Evolutionary conservation across 805 yeast species (phyloP), one percentile per base, ranked within the genome.

Genomic region (Ogataea thermomethanolica): DNA sequence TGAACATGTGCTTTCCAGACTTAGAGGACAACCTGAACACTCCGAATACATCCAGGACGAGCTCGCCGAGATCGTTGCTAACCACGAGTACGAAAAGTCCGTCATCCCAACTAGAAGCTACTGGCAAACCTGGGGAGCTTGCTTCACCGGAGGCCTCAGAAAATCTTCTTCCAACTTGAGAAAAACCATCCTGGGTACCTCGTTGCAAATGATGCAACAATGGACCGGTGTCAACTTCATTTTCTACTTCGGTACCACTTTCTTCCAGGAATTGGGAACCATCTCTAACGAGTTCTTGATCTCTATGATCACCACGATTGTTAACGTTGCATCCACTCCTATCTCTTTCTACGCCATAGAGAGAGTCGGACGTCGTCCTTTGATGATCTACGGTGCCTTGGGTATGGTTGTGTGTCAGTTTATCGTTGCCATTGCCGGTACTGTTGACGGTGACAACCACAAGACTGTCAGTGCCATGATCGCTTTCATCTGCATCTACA

Each of bases 141-240:
- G 75, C 41, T 73, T 74, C 65, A 48, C 43, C 8, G 75, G 71
- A 41, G 60, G 67, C 29, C 58, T 70, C 33, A 56, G 55, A 43
- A 54, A 55, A 27, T 53, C 59, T 7, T 56, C 70, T 41, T 58
- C 64, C 10, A 71, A 69, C 54, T 45, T 67, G 28, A 69, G 71
- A 61, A 65, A 71, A 54, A 64, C 71, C 21, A 57, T 69, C 34
- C 59, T 71, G 20, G 74, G 76, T 53, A 58, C 69, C 21, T 62
- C 66, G 15, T 42, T 70, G 30, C 74, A 70, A 54, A 60, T 61
- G 66, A 61, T 82, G 70, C 89, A 82, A 66, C 91, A 84, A 67
- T 72, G 81, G 67, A 79, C 88, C 34, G 93, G 91, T 66, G 73
- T 81, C 51, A 82, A 83, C 67, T 83, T 81, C 56, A 74, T 83